A percentile compares a stretch with the other conserved stretches of the same genome.
Conservation (phyloP, 78 protist species). For the Emiliania huxleyi region DNA sequence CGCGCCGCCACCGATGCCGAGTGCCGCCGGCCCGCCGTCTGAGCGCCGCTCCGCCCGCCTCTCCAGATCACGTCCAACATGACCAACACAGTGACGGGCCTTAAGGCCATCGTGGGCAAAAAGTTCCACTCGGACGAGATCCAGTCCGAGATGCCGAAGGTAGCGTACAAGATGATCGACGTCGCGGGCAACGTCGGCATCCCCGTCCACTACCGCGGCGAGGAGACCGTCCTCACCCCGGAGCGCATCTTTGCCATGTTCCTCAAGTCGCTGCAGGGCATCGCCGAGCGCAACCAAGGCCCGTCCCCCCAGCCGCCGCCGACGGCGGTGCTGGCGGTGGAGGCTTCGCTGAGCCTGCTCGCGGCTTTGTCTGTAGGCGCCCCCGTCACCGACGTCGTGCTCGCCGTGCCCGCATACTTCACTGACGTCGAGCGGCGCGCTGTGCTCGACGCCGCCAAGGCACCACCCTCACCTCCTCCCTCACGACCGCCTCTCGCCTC, state of each 20-base stretch:
- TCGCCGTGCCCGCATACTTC: slow-evolving; percentile 79
- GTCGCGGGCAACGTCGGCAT: slow-evolving; percentile 39
- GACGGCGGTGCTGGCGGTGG: no score
- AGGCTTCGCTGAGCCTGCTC: no score
- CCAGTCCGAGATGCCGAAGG: not conserved
- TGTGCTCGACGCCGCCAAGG: slow-evolving; percentile 76
- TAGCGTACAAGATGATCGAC: not conserved
- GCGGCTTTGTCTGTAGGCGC: no score
- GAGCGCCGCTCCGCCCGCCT: no score
- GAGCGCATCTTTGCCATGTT: slow-evolving; percentile 80
- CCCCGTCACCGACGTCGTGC: slow-evolving; percentile 17
- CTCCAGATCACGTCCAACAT: slow-evolving; percentile 57
- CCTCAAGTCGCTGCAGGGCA: slow-evolving; percentile 35
- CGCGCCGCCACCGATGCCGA: no score
- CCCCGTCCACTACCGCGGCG: slow-evolving; percentile 47
- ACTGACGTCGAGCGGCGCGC: slow-evolving; percentile 85
- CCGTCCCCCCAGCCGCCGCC: no score
- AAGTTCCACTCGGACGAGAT: not conserved
- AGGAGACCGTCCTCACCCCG: slow-evolving; percentile 57
- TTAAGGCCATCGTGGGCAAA: slow-evolving; percentile 82
- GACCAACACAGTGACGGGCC: slow-evolving; percentile 76
- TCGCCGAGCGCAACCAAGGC: slow-evolving; percentile 19
- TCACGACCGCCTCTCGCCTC: no score
- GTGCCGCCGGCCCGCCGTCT: no score
- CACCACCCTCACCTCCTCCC: no score